A percentile compares a stretch with the other conserved stretches of the same genome.
phyloP scores from a whole-genome alignment of 495 filamentous ascomycete genomes.

The Emericellopsis terricola region DNA sequence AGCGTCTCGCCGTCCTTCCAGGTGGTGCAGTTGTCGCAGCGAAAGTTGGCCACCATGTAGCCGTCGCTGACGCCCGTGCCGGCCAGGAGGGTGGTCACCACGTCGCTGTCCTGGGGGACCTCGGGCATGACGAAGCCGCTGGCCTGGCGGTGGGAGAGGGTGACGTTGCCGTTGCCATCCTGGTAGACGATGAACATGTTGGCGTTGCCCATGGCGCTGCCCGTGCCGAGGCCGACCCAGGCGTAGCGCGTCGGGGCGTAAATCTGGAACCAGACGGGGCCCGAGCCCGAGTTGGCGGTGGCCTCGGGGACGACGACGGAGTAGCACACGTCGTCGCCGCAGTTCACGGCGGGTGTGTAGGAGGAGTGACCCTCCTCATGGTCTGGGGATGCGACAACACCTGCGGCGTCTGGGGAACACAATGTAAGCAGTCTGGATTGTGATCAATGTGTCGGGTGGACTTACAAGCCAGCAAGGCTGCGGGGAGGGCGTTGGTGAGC shows the following conservation, averaged over 20 bases:
- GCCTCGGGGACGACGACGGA: slow-evolving; percentile 23
- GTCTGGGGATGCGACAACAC: too few species aligned
- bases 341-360: too few species aligned
- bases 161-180: slow-evolving; percentile 37
- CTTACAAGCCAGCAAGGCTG: too few species aligned
- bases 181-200: slow-evolving; percentile 56
- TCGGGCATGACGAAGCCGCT: slow-evolving; percentile 33
- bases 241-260: slow-evolving; percentile 34
- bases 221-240: slow-evolving; percentile 53
- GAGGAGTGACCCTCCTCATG: too few species aligned
- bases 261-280: slow-evolving; percentile 50
- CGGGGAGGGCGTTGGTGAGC: too few species aligned
- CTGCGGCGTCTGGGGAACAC: too few species aligned
- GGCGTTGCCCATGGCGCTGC: slow-evolving; percentile 41
- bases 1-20: too few species aligned
- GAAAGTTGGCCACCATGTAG: slow-evolving; percentile 46
- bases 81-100: slow-evolving; percentile 34
- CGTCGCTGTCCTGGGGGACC: slow-evolving; percentile 24
- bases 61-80: slow-evolving; percentile 37
- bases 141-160: slow-evolving; percentile 42
- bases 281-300: slow-evolving; percentile 17
- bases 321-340: slow-evolving; percentile 22
- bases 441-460: too few species aligned
- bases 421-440: too few species aligned
- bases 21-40: slow-evolving; percentile 19